Evolutionary conservation across 805 yeast genomes (phyloP).

Genomic region (Komagataella kurtzmanii): DNA sequence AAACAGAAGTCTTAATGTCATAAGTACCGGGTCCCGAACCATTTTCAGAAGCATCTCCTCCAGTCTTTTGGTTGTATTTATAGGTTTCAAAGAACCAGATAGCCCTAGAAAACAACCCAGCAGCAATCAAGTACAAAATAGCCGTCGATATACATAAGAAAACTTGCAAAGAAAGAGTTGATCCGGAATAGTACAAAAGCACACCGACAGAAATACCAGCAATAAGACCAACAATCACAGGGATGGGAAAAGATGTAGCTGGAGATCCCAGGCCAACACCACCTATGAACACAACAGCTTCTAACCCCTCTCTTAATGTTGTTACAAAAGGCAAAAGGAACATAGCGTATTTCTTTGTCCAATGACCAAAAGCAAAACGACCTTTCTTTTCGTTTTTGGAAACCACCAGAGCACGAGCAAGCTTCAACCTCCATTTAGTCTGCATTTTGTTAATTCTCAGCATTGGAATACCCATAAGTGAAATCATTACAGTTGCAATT

Average conservation of each 20-base stretch:
- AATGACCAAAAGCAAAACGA: constrained; percentile 38
- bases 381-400: constrained; percentile 34
- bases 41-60: constrained; percentile 90
- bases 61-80: constrained; percentile 49
- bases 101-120: constrained; percentile 89
- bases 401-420: constrained; percentile 70
- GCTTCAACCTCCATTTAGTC: constrained; percentile 92
- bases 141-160: constrained; percentile 83
- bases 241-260: constrained; percentile 69
- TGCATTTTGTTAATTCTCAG: constrained; percentile 92
- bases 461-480: constrained; percentile 95
- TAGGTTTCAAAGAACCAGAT: constrained; percentile 80
- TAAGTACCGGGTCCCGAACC: constrained; percentile 96
- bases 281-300: constrained; percentile 84
- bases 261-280: constrained; percentile 77
- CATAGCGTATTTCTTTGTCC: constrained; percentile 58
- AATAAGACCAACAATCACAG: constrained; percentile 78
- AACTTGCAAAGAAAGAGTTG: constrained; percentile 69
- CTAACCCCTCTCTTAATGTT: constrained; percentile 79
- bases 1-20: constrained; percentile 63
- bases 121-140: constrained; percentile 77
- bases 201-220: constrained; percentile 69
- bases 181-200: constrained; percentile 70
- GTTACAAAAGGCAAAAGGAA: constrained; percentile 77
- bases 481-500: constrained; percentile 79